Base-by-base conservation (phyloP, 148 eudicot genomes). In the Tetragonia tetragonoides region DNA sequence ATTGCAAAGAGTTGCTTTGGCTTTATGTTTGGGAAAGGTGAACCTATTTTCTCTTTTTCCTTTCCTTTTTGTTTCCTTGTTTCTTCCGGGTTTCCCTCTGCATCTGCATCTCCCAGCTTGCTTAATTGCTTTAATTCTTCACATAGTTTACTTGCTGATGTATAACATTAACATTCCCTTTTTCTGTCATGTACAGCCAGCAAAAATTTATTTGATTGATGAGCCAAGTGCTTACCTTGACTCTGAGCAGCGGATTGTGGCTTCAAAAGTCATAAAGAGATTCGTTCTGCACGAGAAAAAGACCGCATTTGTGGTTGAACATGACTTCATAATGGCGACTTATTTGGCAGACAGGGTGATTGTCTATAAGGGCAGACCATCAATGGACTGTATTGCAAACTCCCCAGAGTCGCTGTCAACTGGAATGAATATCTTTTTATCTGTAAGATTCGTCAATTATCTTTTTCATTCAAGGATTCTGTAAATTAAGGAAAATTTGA, bases 201-300 rank as follows among this genome's bases (percentile, higher is more conserved):
- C 99, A 20, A 96, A 95, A 76, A 95, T 95, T 16, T 95, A 95
- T 75, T 83, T 95, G 86, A 95, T 95, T 37, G 99, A 95, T 76
- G 97, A 95, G 81, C 96, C 99, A 24, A 92, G 99, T 90, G 99
- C 97, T 18, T 95, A 91, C 83, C 97, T 95, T 3, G 99, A 95
- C 75, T 95, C 96, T 6, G 99, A 95, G 88, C 97, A 95, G 86
- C 97, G 99, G 84, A 92, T 95, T 79, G 96, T 95, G 53, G 97
- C 99, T 70, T 91, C 99, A 12, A 95, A 92, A 84, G 99, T 92
- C 66, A 92, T 95, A n/a, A 92, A 95, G 87, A 91, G 99, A 77
- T 92, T 91, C 76, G 90, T 95, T 75, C 94, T 95, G 44, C 99
- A 91, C 81, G 96, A 94, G 10, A 95, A 92, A 83, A 95, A 95